A percentile compares a stretch with the other conserved stretches of the same genome.
phyloP scores from a whole-genome alignment of 371 early-diverging fungal genomes.

The Basidiobolus heterosporus region DNA sequence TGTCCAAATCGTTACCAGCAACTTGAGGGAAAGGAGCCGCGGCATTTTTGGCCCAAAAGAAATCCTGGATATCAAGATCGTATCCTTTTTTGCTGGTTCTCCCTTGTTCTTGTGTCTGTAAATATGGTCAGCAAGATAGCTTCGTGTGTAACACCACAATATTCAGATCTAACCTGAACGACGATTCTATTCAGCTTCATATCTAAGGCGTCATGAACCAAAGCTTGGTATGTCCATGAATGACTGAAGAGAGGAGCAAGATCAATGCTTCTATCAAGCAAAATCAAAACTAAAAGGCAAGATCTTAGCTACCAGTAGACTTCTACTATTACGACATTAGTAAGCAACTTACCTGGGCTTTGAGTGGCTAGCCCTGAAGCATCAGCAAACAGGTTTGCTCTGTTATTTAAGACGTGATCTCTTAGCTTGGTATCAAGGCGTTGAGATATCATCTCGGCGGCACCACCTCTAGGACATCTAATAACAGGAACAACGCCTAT shows the following conservation, averaged over 20 bases:
- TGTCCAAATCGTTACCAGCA: constrained; percentile 23
- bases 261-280: constrained; percentile 93
- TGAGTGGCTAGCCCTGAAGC: constrained; percentile 9
- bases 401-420: constrained; percentile 71
- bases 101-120: constrained; percentile 52
- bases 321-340: neutral
- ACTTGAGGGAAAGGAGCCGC: constrained; percentile 94
- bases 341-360: neutral
- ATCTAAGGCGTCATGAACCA: constrained; percentile 90
- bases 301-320: neutral
- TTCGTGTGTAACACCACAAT: constrained; percentile 3
- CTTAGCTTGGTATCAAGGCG: constrained; percentile 77
- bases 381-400: constrained; percentile 64
- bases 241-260: constrained; percentile 86
- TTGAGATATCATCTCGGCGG: constrained; percentile 82
- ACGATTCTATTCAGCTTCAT: constrained; percentile 79
- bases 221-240: constrained; percentile 94
- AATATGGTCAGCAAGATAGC: too few species aligned
- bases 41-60: constrained; percentile 89
- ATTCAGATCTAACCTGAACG: constrained; percentile 2
- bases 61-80: constrained; percentile 80
- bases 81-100: constrained; percentile 49
- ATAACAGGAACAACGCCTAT: constrained; percentile 74
- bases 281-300: constrained; percentile 46
- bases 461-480: constrained; percentile 73